These are phyloP conservation scores for Platanus orientalis DNA, from an alignment of 164 flowering plant species.

Conservation along the genomic window DNA sequence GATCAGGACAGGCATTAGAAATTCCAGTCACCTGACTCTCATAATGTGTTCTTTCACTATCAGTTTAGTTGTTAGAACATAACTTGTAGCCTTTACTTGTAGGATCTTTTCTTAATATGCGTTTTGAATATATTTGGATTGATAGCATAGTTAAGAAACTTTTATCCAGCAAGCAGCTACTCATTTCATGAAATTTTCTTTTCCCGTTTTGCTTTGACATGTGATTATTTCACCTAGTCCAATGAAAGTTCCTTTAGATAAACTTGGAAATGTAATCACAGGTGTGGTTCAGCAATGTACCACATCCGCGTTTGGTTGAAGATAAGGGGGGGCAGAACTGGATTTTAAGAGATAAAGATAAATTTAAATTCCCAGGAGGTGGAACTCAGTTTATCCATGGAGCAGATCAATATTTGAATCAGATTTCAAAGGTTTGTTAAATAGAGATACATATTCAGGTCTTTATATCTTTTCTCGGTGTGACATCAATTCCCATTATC, in stretches of 20 bases:
- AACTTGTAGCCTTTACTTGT: too few relatives aligned
- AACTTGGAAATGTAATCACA: constrained; percentile 18
- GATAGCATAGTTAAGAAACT: too few relatives aligned
- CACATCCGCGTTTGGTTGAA: constrained; percentile 84
- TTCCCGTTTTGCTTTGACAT: background rate
- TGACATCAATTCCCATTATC: constrained; percentile 2
- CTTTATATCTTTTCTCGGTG: background rate
- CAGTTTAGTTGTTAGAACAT: too few relatives aligned
- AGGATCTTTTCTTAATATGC: too few relatives aligned
- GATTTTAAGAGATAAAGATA: constrained; percentile 64
- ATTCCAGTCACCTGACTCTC: too few relatives aligned
- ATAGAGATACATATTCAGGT: background rate
- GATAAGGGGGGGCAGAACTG: constrained; percentile 99
- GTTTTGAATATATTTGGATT: too few relatives aligned
- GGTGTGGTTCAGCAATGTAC: constrained; percentile 97
- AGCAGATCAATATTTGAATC: constrained; percentile 84
- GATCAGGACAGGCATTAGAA: too few relatives aligned
- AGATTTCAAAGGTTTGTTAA: constrained; percentile 56
- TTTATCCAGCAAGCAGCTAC: too few relatives aligned
- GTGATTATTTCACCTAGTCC: background rate
- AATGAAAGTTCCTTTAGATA: constrained; percentile 21
- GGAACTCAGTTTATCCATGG: constrained; percentile 99
- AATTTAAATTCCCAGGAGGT: constrained; percentile 97
- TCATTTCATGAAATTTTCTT: background rate
- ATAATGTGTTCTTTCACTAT: too few relatives aligned